Percentiles rank a stretch among this genome's conserved stretches.
Evolutionary conservation across 176 grass and related monocot species (phyloP).

Genomic region (Thalia dealbata): DNA sequence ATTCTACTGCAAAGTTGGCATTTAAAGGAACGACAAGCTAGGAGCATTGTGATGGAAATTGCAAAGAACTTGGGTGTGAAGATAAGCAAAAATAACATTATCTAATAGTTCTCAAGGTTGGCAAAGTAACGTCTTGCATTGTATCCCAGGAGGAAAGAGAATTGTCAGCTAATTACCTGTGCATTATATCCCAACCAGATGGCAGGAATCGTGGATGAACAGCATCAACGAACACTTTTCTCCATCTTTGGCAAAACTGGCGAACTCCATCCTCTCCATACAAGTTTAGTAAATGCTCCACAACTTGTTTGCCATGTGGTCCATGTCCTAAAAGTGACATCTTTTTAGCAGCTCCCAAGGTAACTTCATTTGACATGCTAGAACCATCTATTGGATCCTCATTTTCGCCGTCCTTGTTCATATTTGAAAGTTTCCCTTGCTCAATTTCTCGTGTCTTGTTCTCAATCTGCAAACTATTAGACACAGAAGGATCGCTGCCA

Average conservation of each 20-base stretch:
- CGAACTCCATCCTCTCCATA: conserved; percentile 58
- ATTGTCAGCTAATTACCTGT: conserved; percentile 39
- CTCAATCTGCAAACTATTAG: conserved; percentile 10
- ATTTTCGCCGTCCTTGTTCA: conserved; percentile 20
- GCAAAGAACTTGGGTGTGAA: neutral
- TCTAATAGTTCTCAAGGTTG: neutral
- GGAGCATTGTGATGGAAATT: neutral
- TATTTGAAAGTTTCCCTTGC: conserved; percentile 7
- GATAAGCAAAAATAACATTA: neutral
- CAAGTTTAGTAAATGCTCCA: conserved; percentile 49
- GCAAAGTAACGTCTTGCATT: neutral
- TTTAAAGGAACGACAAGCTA: neutral
- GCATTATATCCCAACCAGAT: conserved; percentile 79
- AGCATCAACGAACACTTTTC: conserved; percentile 71
- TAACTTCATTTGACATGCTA: conserved; percentile 25
- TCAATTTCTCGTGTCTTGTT: conserved; percentile 3
- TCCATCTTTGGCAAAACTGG: conserved; percentile 81
- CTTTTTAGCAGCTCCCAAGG: conserved; percentile 42
- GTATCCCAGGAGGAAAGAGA: conserved; percentile 2
- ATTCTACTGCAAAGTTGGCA: neutral
- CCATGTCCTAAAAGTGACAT: conserved; percentile 72
- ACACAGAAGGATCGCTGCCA: conserved; percentile 12
- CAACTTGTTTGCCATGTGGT: conserved; percentile 77
- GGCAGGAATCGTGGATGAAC: conserved; percentile 71
- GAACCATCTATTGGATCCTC: conserved; percentile 18